These are phyloP conservation scores for Ocimum tenuiflorum DNA, from an alignment of 257 asterid genomes.

Conservation along the genomic window DNA sequence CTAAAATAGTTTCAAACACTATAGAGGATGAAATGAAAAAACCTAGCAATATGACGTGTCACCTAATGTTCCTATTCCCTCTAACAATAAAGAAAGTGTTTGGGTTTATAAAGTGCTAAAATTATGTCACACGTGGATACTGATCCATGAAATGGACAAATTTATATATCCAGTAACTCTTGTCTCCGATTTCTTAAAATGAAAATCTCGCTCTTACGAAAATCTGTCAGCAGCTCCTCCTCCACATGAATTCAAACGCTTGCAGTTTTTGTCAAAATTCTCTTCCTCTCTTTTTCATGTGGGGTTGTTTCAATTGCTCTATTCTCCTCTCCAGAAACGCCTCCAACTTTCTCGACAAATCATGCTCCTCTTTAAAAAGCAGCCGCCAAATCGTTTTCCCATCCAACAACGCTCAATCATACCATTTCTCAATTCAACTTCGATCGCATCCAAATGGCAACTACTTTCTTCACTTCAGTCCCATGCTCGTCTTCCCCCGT, in stretches of 20 bases:
- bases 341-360: constrained; percentile 60
- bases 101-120: too few species aligned
- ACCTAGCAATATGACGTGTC: too few species aligned
- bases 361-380: constrained; percentile 18
- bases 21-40: too few species aligned
- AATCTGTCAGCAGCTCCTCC: background rate
- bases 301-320: constrained; percentile 17
- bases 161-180: background rate
- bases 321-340: constrained; percentile 24
- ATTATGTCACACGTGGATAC: too few species aligned
- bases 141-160: background rate
- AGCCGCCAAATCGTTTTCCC: constrained; percentile 1
- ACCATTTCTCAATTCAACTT: background rate
- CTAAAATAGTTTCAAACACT: too few species aligned
- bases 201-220: background rate
- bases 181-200: background rate
- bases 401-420: background rate
- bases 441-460: constrained; percentile 37
- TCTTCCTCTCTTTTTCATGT: background rate
- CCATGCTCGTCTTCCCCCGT: constrained; percentile 31
- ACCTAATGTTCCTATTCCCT: too few species aligned
- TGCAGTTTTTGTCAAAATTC: background rate
- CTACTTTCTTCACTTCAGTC: constrained; percentile 31
- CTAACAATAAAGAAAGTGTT: too few species aligned
- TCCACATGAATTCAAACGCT: constrained; percentile 11